These are phyloP conservation scores for Eucalyptus cladocalyx DNA, from an alignment of 345 rosid species.

Conservation along the genomic window DNA sequence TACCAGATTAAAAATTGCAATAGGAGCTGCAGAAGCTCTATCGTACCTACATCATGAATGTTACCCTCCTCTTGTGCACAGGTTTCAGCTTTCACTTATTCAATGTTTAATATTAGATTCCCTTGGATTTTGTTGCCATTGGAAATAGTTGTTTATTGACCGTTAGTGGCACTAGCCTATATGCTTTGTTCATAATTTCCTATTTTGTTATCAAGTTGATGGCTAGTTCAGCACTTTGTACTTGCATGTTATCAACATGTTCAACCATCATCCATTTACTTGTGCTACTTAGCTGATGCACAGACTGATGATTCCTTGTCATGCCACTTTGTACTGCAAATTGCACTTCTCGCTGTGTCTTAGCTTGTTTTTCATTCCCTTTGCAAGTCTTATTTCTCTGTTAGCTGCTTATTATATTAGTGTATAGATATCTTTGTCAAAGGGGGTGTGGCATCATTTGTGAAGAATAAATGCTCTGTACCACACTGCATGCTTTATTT, in stretches of 20 bases:
- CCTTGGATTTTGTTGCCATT: neutral
- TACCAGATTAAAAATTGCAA: conserved; percentile 79
- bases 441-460: neutral
- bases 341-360: neutral
- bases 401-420: neutral
- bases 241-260: neutral
- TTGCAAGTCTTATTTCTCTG: neutral
- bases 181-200: neutral
- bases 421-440: neutral
- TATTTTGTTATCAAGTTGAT: neutral
- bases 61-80: conserved; percentile 81
- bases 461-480: neutral
- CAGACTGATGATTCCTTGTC: neutral
- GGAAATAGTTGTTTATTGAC: neutral
- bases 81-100: conserved; percentile 22
- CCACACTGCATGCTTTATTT: neutral
- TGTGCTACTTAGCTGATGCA: neutral
- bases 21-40: conserved; percentile 86
- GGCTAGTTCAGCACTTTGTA: neutral
- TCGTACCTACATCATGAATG: conserved; percentile 86
- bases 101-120: neutral
- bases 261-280: neutral
- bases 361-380: neutral
- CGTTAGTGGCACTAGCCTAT: neutral
- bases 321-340: neutral